Evolutionary conservation across 352 stramenopile genomes (phyloP).

Genomic region (Pythium monospermum): DNA sequence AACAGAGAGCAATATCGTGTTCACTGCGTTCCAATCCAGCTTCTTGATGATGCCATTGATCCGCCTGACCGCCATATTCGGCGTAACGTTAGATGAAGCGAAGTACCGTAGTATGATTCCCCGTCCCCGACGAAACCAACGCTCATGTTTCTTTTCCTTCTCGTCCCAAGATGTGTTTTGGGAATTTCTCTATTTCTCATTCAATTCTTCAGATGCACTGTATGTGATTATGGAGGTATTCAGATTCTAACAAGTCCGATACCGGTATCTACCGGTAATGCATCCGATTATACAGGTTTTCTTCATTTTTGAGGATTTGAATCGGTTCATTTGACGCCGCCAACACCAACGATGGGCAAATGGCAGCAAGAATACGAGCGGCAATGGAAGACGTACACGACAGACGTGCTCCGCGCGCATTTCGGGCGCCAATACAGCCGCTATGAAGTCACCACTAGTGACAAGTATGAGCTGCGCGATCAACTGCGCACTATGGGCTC

Average conservation of each 20-base stretch:
- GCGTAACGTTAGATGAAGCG: too few relatives aligned
- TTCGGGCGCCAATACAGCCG: conserved; percentile 31
- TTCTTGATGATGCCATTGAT: conserved; percentile 16
- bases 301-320: conserved; percentile 19
- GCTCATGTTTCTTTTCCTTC: too few relatives aligned
- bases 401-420: conserved; percentile 24
- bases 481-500: conserved; percentile 28
- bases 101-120: too few relatives aligned
- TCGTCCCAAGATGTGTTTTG: too few relatives aligned
- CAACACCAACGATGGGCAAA: conserved; percentile 19
- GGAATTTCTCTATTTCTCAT: too few relatives aligned
- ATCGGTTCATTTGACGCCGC: too few relatives aligned
- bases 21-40: conserved; percentile 8
- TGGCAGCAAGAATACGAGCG: conserved; percentile 69
- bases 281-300: conserved; percentile 5
- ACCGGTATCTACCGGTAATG: too few relatives aligned
- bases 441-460: conserved; percentile 23
- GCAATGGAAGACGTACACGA: conserved; percentile 45
- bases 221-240: too few relatives aligned
- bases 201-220: too few relatives aligned
- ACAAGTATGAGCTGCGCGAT: conserved; percentile 35
- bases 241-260: too few relatives aligned
- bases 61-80: conserved; percentile 10
- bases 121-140: too few relatives aligned
- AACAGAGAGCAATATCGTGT: conserved; percentile 6